Conservation (phyloP, 306 rosid genomes). For the Cucurbita moschata region DNA sequence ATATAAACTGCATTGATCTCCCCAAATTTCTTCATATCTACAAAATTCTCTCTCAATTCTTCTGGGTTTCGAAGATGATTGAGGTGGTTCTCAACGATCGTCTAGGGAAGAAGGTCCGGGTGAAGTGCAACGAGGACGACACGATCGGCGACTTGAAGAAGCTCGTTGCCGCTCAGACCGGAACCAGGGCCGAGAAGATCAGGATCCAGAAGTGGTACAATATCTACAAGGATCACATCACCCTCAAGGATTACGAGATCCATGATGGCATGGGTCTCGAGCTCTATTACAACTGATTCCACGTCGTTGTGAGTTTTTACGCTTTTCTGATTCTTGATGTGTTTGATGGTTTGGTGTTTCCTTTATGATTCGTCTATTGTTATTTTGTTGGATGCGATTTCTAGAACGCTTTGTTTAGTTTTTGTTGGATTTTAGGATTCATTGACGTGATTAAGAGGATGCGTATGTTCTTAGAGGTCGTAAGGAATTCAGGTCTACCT, state of each 20-base stretch:
- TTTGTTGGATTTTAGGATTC: constrained; percentile 1
- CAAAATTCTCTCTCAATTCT: not conserved
- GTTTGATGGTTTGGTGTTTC: not conserved
- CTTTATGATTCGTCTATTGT: not conserved
- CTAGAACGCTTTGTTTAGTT: not conserved
- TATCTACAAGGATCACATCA: constrained; percentile 74
- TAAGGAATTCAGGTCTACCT: not conserved
- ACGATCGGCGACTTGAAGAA: constrained; percentile 84
- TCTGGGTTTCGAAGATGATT: constrained; percentile 23
- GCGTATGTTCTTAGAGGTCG: not conserved
- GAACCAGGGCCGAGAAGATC: constrained; percentile 63
- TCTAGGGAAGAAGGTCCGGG: constrained; percentile 79
- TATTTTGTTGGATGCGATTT: not conserved
- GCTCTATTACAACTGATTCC: constrained; percentile 56
- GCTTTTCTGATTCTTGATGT: not conserved
- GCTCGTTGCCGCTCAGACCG: constrained; percentile 89
- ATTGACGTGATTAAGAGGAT: not conserved
- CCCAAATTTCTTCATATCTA: not conserved
- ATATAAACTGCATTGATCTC: not conserved
- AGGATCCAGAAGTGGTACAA: constrained; percentile 72
- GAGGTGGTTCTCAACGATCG: constrained; percentile 91
- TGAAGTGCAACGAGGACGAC: constrained; percentile 80
- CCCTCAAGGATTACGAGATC: constrained; percentile 77
- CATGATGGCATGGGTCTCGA: constrained; percentile 94
- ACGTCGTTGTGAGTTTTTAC: not conserved